Percentiles rank a stretch among this genome's conserved stretches.
Evolutionary conservation across 768 basidiomycete species (phyloP).

Genomic region (Wakefieldia striispora): DNA sequence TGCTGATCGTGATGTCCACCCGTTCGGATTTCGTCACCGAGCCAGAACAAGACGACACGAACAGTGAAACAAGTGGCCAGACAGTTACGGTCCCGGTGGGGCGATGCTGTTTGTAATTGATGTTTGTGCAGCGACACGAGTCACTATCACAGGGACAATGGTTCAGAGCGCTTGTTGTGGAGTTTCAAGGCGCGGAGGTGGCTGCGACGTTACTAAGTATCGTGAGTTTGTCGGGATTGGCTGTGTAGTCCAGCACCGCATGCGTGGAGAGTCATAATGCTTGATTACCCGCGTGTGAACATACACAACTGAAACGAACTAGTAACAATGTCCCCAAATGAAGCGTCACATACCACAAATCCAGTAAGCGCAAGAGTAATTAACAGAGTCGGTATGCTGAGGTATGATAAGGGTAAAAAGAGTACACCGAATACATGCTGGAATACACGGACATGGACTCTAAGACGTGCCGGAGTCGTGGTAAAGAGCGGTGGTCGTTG

Average conservation of each 20-base stretch:
- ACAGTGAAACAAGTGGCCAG: no score
- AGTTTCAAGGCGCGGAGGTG: no score
- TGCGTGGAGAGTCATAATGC: no score
- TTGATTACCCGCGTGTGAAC: neutral
- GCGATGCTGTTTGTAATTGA: no score
- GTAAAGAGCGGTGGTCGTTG: slow-evolving; percentile 22
- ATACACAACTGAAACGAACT: neutral
- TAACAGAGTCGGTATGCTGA: slow-evolving; percentile 6
- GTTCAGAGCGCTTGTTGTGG: neutral
- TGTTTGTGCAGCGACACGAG: no score
- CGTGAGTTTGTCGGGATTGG: neutral
- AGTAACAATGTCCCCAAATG: neutral
- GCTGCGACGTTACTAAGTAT: no score
- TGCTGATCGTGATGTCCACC: neutral
- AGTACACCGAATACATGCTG: slow-evolving; percentile 12
- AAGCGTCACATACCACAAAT: neutral
- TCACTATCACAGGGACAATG: neutral
- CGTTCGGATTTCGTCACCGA: neutral
- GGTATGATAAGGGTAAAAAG: neutral
- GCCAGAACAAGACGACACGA: neutral
- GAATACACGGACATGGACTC: slow-evolving; percentile 1
- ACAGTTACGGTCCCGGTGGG: no score
- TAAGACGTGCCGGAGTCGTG: slow-evolving; percentile 11
- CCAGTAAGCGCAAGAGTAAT: neutral
- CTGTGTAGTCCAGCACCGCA: neutral